A percentile compares a stretch with the other conserved stretches of the same genome.
phyloP scores from a whole-genome alignment of 2,329 filamentous ascomycete genomes.

The Ramularia collo-cygni region DNA sequence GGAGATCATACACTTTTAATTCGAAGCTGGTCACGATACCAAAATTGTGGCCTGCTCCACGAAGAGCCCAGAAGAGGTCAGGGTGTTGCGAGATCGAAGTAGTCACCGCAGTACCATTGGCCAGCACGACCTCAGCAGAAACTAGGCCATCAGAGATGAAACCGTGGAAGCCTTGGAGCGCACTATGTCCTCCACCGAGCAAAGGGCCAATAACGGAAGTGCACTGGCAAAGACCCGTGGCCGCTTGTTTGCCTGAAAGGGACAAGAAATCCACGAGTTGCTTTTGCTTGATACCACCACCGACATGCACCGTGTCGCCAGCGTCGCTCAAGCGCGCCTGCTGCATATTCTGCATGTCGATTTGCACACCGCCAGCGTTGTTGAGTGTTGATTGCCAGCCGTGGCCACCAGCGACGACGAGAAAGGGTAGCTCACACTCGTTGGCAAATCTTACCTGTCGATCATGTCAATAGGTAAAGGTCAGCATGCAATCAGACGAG shows the following conservation, averaged over 20 bases:
- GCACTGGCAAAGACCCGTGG: too few relatives aligned
- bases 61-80: constrained; percentile 14
- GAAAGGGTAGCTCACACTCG: constrained; percentile 6
- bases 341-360: too few relatives aligned
- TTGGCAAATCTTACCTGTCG: too few relatives aligned
- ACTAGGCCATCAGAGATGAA: too few relatives aligned
- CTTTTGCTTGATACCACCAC: constrained; percentile 7
- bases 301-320: constrained; percentile 9
- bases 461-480: too few relatives aligned
- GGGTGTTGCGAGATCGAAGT: constrained; percentile 4
- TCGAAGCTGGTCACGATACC: constrained; percentile 11
- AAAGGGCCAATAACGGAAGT: background rate
- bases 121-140: too few relatives aligned
- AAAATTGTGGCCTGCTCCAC: constrained; percentile 15
- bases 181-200: background rate
- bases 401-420: constrained; percentile 12
- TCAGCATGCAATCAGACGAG: too few relatives aligned
- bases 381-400: too few relatives aligned
- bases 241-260: constrained; percentile 4
- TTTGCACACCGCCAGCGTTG: too few relatives aligned
- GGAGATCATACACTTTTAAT: constrained; percentile 6
- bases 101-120: too few relatives aligned
- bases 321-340: too few relatives aligned
- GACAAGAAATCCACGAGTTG: constrained; percentile 10
- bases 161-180: too few relatives aligned